Percentiles rank a stretch among this genome's conserved stretches.
These are phyloP conservation scores for Lentinula detonsa DNA, from an alignment of 768 basidiomycete genomes.

Conservation along the genomic window DNA sequence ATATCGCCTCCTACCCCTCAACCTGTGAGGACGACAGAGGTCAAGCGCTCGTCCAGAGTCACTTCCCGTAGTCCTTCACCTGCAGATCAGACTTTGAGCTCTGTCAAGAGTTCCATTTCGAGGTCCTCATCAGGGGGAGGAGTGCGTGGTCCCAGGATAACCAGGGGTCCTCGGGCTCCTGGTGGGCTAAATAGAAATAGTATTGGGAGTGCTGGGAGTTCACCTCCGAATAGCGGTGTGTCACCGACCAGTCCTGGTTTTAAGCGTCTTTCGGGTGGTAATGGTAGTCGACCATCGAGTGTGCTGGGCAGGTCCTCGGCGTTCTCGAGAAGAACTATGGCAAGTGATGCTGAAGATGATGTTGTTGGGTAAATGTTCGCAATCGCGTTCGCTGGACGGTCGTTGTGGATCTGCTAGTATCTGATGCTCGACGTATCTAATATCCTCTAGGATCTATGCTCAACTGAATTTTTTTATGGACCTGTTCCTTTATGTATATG, in stretches of 20 bases:
- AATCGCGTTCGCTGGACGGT: neutral
- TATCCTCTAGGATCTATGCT: neutral
- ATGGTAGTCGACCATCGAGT: constrained; percentile 36
- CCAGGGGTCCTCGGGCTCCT: constrained; percentile 39
- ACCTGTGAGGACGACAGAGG: constrained; percentile 21
- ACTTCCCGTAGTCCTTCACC: constrained; percentile 40
- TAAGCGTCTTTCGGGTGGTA: constrained; percentile 41
- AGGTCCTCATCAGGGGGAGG: constrained; percentile 18
- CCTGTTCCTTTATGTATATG: neutral
- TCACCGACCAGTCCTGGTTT: constrained; percentile 29
- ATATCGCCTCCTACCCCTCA: constrained; percentile 48
- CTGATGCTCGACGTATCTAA: neutral
- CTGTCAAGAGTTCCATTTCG: constrained; percentile 12
- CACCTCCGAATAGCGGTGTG: constrained; percentile 19
- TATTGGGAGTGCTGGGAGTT: constrained; percentile 19
- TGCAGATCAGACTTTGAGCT: constrained; percentile 12
- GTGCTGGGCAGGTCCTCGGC: constrained; percentile 44
- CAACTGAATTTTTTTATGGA: neutral
- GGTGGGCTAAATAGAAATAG: constrained; percentile 38
- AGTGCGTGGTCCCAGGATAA: constrained; percentile 44
- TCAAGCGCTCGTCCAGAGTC: constrained; percentile 26
- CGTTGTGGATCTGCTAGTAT: neutral
- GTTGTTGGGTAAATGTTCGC: constrained; percentile 36
- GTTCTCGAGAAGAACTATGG: constrained; percentile 73
- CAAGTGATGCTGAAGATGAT: constrained; percentile 79